phyloP scores from a whole-genome alignment of 345 rosid genomes.

The Acer negundo region DNA sequence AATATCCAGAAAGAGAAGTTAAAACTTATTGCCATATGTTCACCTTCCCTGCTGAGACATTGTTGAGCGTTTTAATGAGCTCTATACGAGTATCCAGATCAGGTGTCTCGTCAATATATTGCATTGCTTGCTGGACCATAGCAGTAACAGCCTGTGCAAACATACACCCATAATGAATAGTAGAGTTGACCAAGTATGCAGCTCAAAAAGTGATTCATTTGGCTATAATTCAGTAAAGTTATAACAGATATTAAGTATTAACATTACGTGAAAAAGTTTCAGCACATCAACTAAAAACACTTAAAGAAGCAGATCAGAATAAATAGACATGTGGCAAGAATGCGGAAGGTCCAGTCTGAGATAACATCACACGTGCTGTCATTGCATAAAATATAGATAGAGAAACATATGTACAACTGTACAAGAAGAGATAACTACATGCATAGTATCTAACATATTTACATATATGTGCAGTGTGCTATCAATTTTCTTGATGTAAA shows the following conservation, averaged over 20 bases:
- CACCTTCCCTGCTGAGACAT: slow-evolving; percentile 95
- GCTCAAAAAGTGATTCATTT: neutral
- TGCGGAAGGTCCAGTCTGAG: neutral
- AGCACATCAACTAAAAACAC: neutral
- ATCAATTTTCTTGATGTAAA: neutral
- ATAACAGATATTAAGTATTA: neutral
- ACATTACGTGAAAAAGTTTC: neutral
- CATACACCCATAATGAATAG: neutral
- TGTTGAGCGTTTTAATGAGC: slow-evolving; percentile 75
- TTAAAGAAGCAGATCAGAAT: neutral
- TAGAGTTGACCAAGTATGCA: neutral
- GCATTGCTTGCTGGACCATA: slow-evolving; percentile 99
- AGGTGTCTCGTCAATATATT: slow-evolving; percentile 90
- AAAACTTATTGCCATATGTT: neutral
- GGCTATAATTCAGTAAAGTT: neutral
- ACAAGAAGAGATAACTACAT: neutral
- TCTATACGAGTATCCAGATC: slow-evolving; percentile 89
- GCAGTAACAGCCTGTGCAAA: slow-evolving; percentile 80
- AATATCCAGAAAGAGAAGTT: neutral
- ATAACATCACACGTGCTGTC: neutral
- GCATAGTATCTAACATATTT: neutral
- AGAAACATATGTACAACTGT: neutral
- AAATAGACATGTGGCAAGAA: neutral
- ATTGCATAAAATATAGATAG: neutral
- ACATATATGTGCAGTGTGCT: neutral